Conservation (phyloP, 345 rosid species). For the Hirschfeldia incana region DNA sequence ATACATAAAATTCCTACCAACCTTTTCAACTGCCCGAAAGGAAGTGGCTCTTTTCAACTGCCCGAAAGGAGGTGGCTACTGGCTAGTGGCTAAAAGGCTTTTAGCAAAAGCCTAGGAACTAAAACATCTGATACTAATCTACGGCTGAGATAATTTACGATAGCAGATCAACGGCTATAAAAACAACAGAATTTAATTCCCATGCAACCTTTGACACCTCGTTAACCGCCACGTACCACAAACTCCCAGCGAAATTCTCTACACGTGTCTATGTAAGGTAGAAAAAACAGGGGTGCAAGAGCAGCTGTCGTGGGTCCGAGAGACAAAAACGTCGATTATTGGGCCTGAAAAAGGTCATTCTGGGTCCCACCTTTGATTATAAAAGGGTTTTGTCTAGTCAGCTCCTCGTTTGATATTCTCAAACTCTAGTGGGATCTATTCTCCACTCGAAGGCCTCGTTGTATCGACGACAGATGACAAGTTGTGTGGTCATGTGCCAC, state of each 20-base stretch:
- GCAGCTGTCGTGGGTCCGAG: conserved; percentile 46
- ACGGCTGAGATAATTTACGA: background rate
- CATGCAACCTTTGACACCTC: conserved; percentile 5
- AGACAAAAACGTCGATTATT: conserved; percentile 42
- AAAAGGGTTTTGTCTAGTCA: conserved; percentile 38
- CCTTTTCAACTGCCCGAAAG: background rate
- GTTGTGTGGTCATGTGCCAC: conserved; percentile 14
- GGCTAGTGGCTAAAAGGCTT: background rate
- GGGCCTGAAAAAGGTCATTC: conserved; percentile 39
- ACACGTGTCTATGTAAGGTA: conserved; percentile 10
- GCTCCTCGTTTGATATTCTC: conserved; percentile 43
- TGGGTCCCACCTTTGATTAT: conserved; percentile 39
- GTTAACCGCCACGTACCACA: conserved; percentile 31
- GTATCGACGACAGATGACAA: conserved; percentile 34
- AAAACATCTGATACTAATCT: background rate
- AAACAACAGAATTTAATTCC: conserved; percentile 8
- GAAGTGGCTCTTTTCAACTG: background rate
- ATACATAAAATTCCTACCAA: background rate
- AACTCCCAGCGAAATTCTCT: conserved; percentile 2
- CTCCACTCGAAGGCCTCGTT: conserved; percentile 22
- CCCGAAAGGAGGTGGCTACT: background rate
- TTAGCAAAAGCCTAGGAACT: background rate
- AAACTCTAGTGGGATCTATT: conserved; percentile 9
- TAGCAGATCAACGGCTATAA: background rate
- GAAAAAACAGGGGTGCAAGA: conserved; percentile 31